Evolutionary conservation across 306 rosid species (phyloP), one percentile per base, ranked within the genome.

Genomic region (Parietaria judaica): DNA sequence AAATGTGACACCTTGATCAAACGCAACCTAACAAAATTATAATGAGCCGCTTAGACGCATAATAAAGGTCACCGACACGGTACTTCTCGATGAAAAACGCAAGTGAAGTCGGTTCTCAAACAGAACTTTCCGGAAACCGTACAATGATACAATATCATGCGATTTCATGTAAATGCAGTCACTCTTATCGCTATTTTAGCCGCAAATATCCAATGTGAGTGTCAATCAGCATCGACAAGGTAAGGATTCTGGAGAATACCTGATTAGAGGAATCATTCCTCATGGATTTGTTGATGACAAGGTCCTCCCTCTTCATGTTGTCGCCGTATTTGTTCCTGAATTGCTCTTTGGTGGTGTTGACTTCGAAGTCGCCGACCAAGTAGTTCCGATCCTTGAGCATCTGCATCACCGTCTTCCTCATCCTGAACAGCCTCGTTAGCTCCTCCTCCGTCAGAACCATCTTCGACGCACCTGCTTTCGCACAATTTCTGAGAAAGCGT

Each of bases 361-460:
- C 17, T 62, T 89, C 91, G 8, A 51, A 71, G 37, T 89, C 95
- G 0, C 70, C 80, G 8, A 89, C 84, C 0, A 81, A 64, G 65
- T 76, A 89, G 14, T 69, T 65, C 16, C 89, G 69, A 23, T 86
- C 95, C 48, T 72, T 72, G 31, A 90, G 73, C 90, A 90, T 87
- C 51, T 84, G 82, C 84, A 90, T 75, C 66, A 87, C 81, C 0
- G 84, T 87, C 65, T 66, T 84, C n/a, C 85, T 65, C 16, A 80
- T 62, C 50, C 85, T 73, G 36, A 60, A 70, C 1, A 90, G 82
- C 65, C 69, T 65, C 0, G 44, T 14, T 16, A 75, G 61, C 63
- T 86, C 90, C 0, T 82, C 94, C 6, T 86, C 97, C 0, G 85
- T 14, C 0, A 77, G 37, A 49, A 61, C 89, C 95, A 90, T 90